These are phyloP conservation scores for Glaciozyma antarctica DNA, from an alignment of 768 basidiomycete genomes.

Conservation along the genomic window DNA sequence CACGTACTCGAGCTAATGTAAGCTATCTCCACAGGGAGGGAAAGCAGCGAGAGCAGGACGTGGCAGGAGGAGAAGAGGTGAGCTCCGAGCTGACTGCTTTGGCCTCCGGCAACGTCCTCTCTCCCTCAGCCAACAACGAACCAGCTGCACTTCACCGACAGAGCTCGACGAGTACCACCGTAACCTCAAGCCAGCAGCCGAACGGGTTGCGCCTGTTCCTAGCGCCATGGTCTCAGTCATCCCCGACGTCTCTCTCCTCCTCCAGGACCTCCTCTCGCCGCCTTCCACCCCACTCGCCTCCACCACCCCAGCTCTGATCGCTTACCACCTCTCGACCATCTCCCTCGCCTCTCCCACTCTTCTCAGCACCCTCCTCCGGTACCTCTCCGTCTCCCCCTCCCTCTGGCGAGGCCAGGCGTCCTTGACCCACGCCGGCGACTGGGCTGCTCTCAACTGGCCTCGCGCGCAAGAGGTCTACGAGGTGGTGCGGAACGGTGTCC, in stretches of 20 bases:
- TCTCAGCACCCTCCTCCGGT: conserved; percentile 13
- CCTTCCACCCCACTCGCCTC: not conserved
- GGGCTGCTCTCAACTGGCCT: not conserved
- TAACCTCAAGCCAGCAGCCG: too few species aligned
- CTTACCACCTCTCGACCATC: conserved; percentile 15
- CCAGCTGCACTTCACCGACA: too few species aligned
- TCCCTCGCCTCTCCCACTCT: conserved; percentile 10
- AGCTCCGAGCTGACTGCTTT: too few species aligned
- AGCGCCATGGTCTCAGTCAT: too few species aligned
- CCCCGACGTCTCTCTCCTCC: conserved; percentile 17
- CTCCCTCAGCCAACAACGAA: too few species aligned
- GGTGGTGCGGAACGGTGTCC: not conserved
- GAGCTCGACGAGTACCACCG: too few species aligned
- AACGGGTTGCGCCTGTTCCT: too few species aligned
- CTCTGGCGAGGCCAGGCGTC: not conserved
- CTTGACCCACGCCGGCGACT: not conserved
- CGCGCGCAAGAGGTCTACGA: conserved; percentile 4
- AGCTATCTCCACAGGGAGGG: too few species aligned
- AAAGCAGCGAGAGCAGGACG: too few species aligned
- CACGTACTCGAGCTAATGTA: too few species aligned
- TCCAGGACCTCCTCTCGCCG: conserved; percentile 27
- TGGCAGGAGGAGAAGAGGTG: too few species aligned
- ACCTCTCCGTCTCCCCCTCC: conserved; percentile 7
- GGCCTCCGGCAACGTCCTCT: too few species aligned
- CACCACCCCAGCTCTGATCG: conserved; percentile 6